phyloP scores from a whole-genome alignment of 1,284 basidiomycete species.

The Mycena sp. region DNA sequence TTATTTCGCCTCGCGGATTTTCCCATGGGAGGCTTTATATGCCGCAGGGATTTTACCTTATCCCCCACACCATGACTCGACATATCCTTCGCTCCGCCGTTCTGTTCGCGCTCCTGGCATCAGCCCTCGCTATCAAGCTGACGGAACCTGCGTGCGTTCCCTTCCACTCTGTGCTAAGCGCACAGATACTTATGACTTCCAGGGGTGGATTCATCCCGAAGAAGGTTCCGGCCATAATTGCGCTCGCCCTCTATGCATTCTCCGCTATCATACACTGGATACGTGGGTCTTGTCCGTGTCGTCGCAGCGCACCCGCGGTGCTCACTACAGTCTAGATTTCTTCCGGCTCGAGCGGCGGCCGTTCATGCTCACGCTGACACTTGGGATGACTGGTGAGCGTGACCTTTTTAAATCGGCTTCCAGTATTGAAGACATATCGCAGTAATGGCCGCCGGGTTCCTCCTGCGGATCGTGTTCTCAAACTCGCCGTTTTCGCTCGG shows the following conservation, averaged over 20 bases:
- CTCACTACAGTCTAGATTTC: neutral
- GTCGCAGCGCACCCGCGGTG: too few relatives aligned
- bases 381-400: constrained; percentile 28
- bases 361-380: constrained; percentile 16
- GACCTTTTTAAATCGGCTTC: neutral
- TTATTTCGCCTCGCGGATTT: too few relatives aligned
- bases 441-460: neutral
- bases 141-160: too few relatives aligned
- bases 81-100: too few relatives aligned
- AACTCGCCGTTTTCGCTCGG: neutral
- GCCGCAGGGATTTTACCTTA: too few relatives aligned
- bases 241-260: constrained; percentile 5
- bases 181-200: too few relatives aligned
- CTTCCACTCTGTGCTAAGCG: too few relatives aligned
- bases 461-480: neutral
- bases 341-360: constrained; percentile 8
- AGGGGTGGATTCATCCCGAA: constrained; percentile 15
- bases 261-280: constrained; percentile 12
- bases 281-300: neutral
- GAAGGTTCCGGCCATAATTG: constrained; percentile 10
- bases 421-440: too few relatives aligned
- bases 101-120: too few relatives aligned
- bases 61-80: too few relatives aligned
- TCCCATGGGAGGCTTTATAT: too few relatives aligned
- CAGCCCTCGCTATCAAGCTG: too few relatives aligned